These are phyloP conservation scores for Umbilicus rupestris DNA, from an alignment of 164 flowering plant genomes.

Conservation along the genomic window DNA sequence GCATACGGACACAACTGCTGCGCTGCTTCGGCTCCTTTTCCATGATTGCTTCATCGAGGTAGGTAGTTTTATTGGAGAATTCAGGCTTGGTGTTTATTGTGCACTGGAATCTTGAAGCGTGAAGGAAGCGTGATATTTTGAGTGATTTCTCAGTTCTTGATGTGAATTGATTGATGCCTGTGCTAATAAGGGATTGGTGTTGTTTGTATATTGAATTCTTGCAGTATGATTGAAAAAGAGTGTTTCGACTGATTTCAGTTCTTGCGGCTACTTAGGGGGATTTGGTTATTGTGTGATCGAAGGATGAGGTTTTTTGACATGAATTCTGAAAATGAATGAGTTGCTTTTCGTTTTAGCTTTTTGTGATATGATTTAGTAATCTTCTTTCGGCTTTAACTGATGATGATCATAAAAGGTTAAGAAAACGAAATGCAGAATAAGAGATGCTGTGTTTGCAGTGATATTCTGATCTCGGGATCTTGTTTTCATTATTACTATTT, in stretches of 20 bases:
- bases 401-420: too few relatives aligned
- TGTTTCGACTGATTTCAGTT: background rate
- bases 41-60: slow-evolving; percentile 22
- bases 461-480: slow-evolving; percentile 3
- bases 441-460: background rate
- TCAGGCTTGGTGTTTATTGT: background rate
- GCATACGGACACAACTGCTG: slow-evolving; percentile 4
- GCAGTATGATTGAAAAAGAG: background rate
- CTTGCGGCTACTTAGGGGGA: background rate
- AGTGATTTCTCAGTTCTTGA: background rate
- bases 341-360: too few relatives aligned
- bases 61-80: background rate
- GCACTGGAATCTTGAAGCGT: background rate
- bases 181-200: background rate
- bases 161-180: background rate
- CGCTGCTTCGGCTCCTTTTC: slow-evolving; percentile 14
- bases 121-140: background rate
- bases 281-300: too few relatives aligned
- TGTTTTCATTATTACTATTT: background rate
- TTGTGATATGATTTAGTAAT: too few relatives aligned
- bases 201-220: background rate
- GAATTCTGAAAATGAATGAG: too few relatives aligned
- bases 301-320: too few relatives aligned
- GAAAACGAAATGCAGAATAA: too few relatives aligned
- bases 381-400: too few relatives aligned